Base-by-base conservation (phyloP, 164 flowering plant genomes). In the Hamamelis virginiana region DNA sequence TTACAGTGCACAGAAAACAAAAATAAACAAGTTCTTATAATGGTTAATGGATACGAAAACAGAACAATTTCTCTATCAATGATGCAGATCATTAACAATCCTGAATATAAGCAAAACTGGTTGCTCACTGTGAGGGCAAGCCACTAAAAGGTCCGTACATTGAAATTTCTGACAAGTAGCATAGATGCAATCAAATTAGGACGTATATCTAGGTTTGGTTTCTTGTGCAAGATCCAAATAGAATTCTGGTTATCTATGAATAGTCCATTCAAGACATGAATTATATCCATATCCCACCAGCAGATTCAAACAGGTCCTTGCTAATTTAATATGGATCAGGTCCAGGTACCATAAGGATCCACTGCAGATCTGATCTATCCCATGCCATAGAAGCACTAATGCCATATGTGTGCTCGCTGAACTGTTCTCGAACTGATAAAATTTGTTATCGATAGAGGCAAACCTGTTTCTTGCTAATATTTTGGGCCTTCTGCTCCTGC, bases 381-480 rank as follows among this genome's bases (percentile, higher is more conserved):
- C 43, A 19, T 33, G 12, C n/a, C 28, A 26, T 71, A 21, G 23
- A 8, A 55, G 59, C 58, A 22, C 22, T 5, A 53, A 28, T 47
- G 9, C 13, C n/a, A 26, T 65, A 28, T 63, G 16, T 15, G 5
- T 25, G 69, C 25, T 25, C 18, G 38, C 19, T 28, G 44, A 28
- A 63, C 21, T 60, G 4, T 23, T 61, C 15, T 51, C 15, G 0
- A 9, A 33, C 25, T 15, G 48, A 22, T 5, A 28, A 67, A 16
- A 25, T 51, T 13, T 46, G 48, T 26, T 13, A 52, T 1, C 1
- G 25, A 9, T 9, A 53, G 33, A n/a, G 60, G 43, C 62, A 69
- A 38, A 95, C 99, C 98, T 95, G 99, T 73, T 78, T 90, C 74
- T 80, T 76, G 80, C 78, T 82, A 61, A 92, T 91, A 69, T 76